Evolutionary conservation across 1,139 yeast species (phyloP), one percentile per base, ranked within the genome.

Genomic region (Yamadazyma dendronema): DNA sequence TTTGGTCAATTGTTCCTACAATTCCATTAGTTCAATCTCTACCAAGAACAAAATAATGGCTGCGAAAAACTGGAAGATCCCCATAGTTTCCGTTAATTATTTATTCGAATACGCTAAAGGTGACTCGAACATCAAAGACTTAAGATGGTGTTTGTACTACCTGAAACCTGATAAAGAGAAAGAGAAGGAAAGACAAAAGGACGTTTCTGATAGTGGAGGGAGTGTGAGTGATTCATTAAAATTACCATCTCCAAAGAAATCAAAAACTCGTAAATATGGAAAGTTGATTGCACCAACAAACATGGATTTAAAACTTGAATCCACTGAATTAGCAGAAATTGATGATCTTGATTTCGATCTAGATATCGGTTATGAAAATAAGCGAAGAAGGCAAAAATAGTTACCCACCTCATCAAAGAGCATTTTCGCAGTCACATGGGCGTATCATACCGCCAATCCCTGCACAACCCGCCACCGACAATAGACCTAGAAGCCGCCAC

Each of bases 51-150:
- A 79, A 48, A 67, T 79, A 33, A 62, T 62, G 38, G 83, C 82
- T 19, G 80, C 83, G 1, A 77, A 76, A 44, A 61, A 62, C 30
- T 76, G 83, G 78, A 54, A 61, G 29, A 70, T 78, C 3, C 84
- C 84, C 0, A 70, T 79, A n/a, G 71, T 77, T 0, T 73, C 82
- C 0, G 42, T 74, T 2, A 72, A 77, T 0, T 79, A 66, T 43
- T 39, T 79, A 4, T 78, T 81, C 77, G 79, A 69, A 43, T 54
- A 57, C 29, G 34, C 62, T 32, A 59, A 54, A 31, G 37, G 42
- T n/a, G 56, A 61, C 21, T 34, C 46, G 3, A 61, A 62, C 36
- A 43, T 67, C 4, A 48, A 64, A 24, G 74, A 77, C 44, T 53
- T 62, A 13, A 47, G 56, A 29, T 77, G 83, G 82, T 77, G 83